Base-by-base conservation (phyloP, 352 stramenopile genomes). In the Phytophthora chlamydospora region DNA sequence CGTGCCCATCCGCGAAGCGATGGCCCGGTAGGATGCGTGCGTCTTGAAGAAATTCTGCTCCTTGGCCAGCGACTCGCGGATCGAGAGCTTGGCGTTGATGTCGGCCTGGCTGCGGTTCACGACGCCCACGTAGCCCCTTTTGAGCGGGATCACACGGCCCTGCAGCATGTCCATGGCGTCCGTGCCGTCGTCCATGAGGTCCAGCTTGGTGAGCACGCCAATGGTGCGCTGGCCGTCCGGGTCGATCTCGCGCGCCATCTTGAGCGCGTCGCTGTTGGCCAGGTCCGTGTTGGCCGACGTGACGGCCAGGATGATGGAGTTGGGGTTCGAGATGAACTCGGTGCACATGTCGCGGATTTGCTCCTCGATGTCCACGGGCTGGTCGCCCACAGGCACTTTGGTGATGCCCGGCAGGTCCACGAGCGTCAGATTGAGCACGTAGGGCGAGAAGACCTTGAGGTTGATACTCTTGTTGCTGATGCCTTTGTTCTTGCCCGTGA, bases 121-220 rank as follows among this genome's bases (percentile, higher is more conserved):
- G 10, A 99, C 96, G 48, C 90, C 97, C 45, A 99, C 96, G 62
- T 99, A 99, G 44, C 98, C 98, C 52, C 91, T 85, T 51, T 98
- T 96, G 19, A 99, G 85, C 24, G 97, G 96, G 64, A 99, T 99
- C 9, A 99, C 87, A 61, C 91, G 88, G 66, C 98, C 98, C 35
- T 98, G 80, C 19, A 99, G 83, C 79, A 99, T 98, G 44, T 99
- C 96, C 50, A 91, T 77, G 6, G 96, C 97, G 78, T 99, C 98
- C 8, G 98, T 99, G 46, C 98, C 98, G 53, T 98, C 91, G 81
- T 99, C 98, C 97, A 99, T 99, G 38, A 99, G 87, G 75, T 99
- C 98, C 17, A 99, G 76, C 76, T 99, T 99, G 2, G 98, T 99
- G 27, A 99, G 80, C 39, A 99, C 98, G 38, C 98, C 98, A 63